Percentiles rank a stretch among this genome's conserved stretches.
Conservation (phyloP, 2,329 filamentous ascomycete genomes). For the Hawksworthiomyces lignivorus region DNA sequence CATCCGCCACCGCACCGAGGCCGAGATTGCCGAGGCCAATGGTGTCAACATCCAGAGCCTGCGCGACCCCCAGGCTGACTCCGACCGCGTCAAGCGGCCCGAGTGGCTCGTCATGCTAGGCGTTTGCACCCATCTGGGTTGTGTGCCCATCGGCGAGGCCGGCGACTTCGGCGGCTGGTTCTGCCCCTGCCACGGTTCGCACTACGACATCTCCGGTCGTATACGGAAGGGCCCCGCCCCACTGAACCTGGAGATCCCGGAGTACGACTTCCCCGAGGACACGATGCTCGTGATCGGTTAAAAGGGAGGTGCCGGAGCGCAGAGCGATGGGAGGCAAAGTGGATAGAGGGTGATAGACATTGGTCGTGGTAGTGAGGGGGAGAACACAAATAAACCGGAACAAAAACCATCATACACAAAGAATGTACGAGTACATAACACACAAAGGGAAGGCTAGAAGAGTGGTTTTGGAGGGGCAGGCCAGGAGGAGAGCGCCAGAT, state of each 20-base stretch:
- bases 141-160: constrained; percentile 97
- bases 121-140: constrained; percentile 98
- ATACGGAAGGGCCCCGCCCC: constrained; percentile 96
- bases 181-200: constrained; percentile 99
- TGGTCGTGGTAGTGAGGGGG: neutral
- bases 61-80: constrained; percentile 85
- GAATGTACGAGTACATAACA: constrained; percentile 12
- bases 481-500: too few species aligned
- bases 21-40: constrained; percentile 94
- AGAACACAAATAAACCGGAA: constrained; percentile 1
- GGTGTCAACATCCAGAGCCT: constrained; percentile 73
- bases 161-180: constrained; percentile 99
- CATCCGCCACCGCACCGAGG: constrained; percentile 92
- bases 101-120: constrained; percentile 99
- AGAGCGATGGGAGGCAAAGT: too few species aligned
- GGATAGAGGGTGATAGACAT: neutral
- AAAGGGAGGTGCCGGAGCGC: constrained; percentile 25
- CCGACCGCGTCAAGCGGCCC: constrained; percentile 92
- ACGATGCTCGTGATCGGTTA: constrained; percentile 90
- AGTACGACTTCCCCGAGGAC: constrained; percentile 89
- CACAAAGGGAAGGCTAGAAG: constrained; percentile 2
- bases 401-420: neutral
- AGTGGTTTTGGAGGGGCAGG: too few species aligned
- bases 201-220: constrained; percentile 99
- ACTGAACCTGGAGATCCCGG: constrained; percentile 91